Base-by-base conservation (phyloP, 495 filamentous ascomycete species). In the Tuber melanosporum region DNA sequence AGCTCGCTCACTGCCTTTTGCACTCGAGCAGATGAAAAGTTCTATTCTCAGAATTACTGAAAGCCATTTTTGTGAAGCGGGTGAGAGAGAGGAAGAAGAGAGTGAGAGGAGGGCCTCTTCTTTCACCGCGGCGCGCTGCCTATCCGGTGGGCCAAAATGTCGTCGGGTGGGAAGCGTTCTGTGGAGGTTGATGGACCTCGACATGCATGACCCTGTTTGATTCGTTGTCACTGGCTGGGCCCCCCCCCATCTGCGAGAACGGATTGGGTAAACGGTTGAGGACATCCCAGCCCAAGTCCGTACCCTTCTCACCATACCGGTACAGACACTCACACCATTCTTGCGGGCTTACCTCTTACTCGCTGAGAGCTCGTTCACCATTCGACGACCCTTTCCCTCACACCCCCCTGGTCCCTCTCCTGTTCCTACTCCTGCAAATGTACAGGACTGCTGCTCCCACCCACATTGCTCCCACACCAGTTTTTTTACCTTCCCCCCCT, bases 141-240 rank as follows among this genome's bases (percentile, higher is more conserved):
- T 66, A 36, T 66, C 57, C 57, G 57, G 57, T 66, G 57, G 32
- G 26, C 57, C 57, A 66, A 36, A 66, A 66, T 62, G 26, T 62
- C 57, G 57, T 41, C 39, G 26, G 26, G 7, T 12, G n/a, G 57
- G 36, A 49, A 32, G 10, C n/a, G 10, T 32, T 62, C 32, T 66
- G 12, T 32, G 19, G 32, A 36, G 32, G 57, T 36, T 66, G 14
- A 66, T 66, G 57, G 57, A 66, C 57, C 57, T 66, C 14, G 57
- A 66, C 57, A 36, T 66, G 57, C 57, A 36, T 62, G 57, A 66
- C 57, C 57, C 57, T 66, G 57, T 66, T 66, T 66, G 57, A 66
- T 66, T 66, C 57, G 57, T 66, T 66, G 57, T 66, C 57, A 66
- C 57, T 32, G 57, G 57, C 12, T 36, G n/a, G n/a, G 0, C 22